phyloP scores from a whole-genome alignment of 768 basidiomycete species.

The Hypsizygus marmoreus region DNA sequence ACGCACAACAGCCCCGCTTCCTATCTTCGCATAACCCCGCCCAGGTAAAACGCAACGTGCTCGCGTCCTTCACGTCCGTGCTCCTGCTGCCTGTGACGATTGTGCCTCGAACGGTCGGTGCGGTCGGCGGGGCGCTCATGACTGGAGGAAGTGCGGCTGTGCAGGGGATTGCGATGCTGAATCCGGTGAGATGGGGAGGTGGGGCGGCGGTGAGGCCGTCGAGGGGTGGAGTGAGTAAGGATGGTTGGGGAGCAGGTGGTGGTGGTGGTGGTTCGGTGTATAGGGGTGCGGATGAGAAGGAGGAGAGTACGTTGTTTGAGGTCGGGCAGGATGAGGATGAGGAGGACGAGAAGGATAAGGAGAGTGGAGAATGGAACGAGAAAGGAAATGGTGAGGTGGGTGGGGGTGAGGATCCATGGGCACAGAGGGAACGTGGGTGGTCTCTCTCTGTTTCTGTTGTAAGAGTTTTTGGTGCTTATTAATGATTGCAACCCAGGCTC shows the following conservation, averaged over 20 bases:
- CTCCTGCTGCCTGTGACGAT: conserved; percentile 94
- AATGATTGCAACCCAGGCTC: background rate
- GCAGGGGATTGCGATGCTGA: conserved; percentile 86
- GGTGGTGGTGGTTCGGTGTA: conserved; percentile 16
- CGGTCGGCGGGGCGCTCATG: conserved; percentile 66
- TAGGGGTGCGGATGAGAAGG: conserved; percentile 24
- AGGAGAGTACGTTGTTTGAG: conserved; percentile 52
- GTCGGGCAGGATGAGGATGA: conserved; percentile 45
- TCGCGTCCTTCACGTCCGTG: conserved; percentile 88
- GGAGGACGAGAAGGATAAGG: conserved; percentile 31
- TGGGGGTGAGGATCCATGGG: conserved; percentile 15
- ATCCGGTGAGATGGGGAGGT: conserved; percentile 86
- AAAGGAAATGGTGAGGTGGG: conserved; percentile 32
- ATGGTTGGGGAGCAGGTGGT: conserved; percentile 24
- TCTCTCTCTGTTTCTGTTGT: background rate
- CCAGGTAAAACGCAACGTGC: conserved; percentile 87
- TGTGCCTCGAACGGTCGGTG: conserved; percentile 80
- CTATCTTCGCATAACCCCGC: conserved; percentile 86
- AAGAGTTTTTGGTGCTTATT: background rate
- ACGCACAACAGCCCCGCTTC: conserved; percentile 55
- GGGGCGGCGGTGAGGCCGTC: conserved; percentile 1
- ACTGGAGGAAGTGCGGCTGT: conserved; percentile 78
- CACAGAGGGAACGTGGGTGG: conserved; percentile 7
- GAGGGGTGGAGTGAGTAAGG: conserved; percentile 19
- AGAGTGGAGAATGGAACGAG: conserved; percentile 1